phyloP scores from a whole-genome alignment of 768 basidiomycete species.

The Pulveroboletus sp. region DNA sequence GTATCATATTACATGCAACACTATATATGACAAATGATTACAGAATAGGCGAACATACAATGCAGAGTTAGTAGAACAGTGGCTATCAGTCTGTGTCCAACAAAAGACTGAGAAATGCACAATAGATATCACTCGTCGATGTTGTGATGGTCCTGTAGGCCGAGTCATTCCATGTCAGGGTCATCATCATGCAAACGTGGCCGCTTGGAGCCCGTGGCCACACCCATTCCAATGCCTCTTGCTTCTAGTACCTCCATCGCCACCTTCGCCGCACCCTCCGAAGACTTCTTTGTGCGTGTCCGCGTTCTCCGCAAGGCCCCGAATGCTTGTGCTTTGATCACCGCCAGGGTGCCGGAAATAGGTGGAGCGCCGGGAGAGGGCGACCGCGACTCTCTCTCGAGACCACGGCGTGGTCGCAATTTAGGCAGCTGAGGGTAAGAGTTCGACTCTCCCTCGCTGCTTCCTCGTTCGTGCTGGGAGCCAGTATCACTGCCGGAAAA shows the following conservation, averaged over 20 bases:
- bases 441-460: conserved; percentile 54
- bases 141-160: conserved; percentile 13
- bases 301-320: conserved; percentile 80
- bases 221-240: conserved; percentile 63
- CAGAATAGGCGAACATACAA: conserved; percentile 30
- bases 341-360: conserved; percentile 79
- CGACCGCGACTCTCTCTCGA: conserved; percentile 45
- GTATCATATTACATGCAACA: conserved; percentile 41
- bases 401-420: conserved; percentile 47
- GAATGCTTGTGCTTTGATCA: conserved; percentile 89
- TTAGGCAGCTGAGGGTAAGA: conserved; percentile 40
- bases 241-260: conserved; percentile 82
- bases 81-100: conserved; percentile 24
- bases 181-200: conserved; percentile 54
- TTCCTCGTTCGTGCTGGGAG: conserved; percentile 50
- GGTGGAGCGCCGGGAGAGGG: conserved; percentile 46
- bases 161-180: conserved; percentile 37
- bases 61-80: conserved; percentile 32
- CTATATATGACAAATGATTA: conserved; percentile 34
- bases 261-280: conserved; percentile 69
- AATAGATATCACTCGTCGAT: conserved; percentile 27
- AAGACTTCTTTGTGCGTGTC: conserved; percentile 65
- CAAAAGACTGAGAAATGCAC: conserved; percentile 23
- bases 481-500: conserved; percentile 51
- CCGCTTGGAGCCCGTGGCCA: conserved; percentile 35